These are phyloP conservation scores for Pythium myriotylum DNA, from an alignment of 352 stramenopile genomes.

Conservation along the genomic window DNA sequence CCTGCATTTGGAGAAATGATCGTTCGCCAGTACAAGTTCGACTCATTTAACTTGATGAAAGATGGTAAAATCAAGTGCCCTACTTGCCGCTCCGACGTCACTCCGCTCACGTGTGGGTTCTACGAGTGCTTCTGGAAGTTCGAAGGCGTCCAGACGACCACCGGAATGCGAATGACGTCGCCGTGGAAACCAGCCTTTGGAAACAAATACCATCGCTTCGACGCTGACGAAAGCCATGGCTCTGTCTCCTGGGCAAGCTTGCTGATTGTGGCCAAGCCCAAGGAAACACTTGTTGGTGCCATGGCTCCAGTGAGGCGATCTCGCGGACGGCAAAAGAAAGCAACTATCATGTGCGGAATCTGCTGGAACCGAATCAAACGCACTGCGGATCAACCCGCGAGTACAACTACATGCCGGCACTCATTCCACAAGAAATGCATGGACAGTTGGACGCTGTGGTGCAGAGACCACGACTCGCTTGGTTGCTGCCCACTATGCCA, in stretches of 20 bases:
- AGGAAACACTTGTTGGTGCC: neutral
- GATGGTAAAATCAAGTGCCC: neutral
- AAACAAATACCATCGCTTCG: neutral
- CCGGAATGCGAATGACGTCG: neutral
- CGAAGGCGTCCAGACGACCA: neutral
- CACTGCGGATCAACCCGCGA: too few species aligned
- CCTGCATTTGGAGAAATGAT: neutral
- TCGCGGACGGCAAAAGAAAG: too few species aligned
- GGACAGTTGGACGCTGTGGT: too few species aligned
- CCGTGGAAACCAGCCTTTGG: neutral
- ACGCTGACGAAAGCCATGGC: neutral
- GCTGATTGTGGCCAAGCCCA: neutral
- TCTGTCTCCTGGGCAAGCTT: neutral
- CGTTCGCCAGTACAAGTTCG: neutral
- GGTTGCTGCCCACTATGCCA: too few species aligned
- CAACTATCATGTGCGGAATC: too few species aligned
- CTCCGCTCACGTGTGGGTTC: neutral
- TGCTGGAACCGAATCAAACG: too few species aligned
- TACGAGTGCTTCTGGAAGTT: neutral
- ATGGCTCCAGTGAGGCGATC: neutral
- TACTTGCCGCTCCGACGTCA: neutral
- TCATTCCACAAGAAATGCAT: too few species aligned
- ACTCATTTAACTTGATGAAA: constrained; percentile 1
- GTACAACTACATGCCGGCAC: too few species aligned
- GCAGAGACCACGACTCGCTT: too few species aligned